Percentiles rank a stretch among this genome's conserved stretches.
phyloP scores from a whole-genome alignment of 768 basidiomycete species.

The Russula vinacea region DNA sequence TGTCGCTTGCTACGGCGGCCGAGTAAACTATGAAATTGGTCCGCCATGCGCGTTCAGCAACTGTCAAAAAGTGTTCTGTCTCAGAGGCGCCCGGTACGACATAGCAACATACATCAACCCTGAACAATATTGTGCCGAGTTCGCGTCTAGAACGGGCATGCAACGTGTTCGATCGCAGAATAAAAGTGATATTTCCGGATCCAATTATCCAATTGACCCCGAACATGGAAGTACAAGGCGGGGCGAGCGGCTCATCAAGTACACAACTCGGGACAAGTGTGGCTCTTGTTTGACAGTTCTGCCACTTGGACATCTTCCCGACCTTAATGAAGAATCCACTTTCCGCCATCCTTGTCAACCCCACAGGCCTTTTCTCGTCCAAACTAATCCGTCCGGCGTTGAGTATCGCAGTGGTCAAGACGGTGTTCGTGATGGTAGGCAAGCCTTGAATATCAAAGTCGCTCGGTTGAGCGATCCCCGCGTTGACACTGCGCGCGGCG shows the following conservation, averaged over 20 bases:
- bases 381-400: conserved; percentile 87
- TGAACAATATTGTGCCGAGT: neutral
- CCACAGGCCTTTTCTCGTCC: conserved; percentile 84
- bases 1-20: conserved; percentile 4
- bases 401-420: conserved; percentile 82
- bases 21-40: neutral
- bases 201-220: conserved; percentile 3
- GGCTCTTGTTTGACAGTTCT: neutral
- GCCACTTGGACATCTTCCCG: neutral
- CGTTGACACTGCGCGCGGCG: conserved; percentile 75
- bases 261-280: neutral
- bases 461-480: conserved; percentile 56
- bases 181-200: neutral
- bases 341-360: conserved; percentile 63
- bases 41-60: neutral
- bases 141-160: neutral
- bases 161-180: conserved; percentile 1
- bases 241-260: neutral
- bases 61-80: conserved; percentile 19
- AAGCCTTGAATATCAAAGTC: conserved; percentile 79
- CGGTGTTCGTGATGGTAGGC: conserved; percentile 87
- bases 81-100: conserved; percentile 12
- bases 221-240: conserved; percentile 17
- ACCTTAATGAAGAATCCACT: conserved; percentile 65
- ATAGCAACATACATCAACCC: neutral